These are phyloP conservation scores for Corniculantispora saksenae DNA, from an alignment of 2,329 filamentous ascomycete genomes.

Conservation along the genomic window DNA sequence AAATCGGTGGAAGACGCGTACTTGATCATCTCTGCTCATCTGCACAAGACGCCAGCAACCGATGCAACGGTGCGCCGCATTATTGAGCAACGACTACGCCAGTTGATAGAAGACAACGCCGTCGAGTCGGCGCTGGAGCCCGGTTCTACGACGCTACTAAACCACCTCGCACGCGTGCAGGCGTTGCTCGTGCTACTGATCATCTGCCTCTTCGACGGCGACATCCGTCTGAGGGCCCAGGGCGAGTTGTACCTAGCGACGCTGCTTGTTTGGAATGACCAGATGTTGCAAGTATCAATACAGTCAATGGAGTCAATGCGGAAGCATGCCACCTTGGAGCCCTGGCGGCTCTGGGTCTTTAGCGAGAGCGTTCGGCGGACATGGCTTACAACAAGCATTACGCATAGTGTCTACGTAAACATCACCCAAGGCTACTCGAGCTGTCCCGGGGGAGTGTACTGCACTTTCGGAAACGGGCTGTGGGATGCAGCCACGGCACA, in stretches of 20 bases:
- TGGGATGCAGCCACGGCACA: too few species aligned
- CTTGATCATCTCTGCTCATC: conserved; percentile 3
- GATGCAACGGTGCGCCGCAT: conserved; percentile 6
- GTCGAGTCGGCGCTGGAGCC: background rate
- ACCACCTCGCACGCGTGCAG: conserved; percentile 17
- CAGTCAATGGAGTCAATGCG: too few species aligned
- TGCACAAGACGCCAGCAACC: background rate
- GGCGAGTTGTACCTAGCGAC: background rate
- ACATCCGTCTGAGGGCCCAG: conserved; percentile 13
- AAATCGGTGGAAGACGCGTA: conserved; percentile 5
- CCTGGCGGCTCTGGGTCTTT: too few species aligned
- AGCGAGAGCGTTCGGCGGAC: too few species aligned
- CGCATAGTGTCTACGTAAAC: too few species aligned
- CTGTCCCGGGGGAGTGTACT: too few species aligned
- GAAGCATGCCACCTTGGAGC: too few species aligned
- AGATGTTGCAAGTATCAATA: too few species aligned
- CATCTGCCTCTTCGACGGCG: conserved; percentile 21
- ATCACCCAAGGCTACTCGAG: too few species aligned
- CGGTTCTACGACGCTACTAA: background rate
- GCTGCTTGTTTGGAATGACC: conserved; percentile 11
- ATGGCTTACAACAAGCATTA: too few species aligned
- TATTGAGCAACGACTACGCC: background rate
- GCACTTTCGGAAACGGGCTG: too few species aligned
- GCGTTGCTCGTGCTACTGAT: conserved; percentile 10
- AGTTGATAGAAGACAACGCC: too few species aligned